These are phyloP conservation scores for Vanrija sp. DNA, from an alignment of 1,284 basidiomycete species.

Conservation along the genomic window DNA sequence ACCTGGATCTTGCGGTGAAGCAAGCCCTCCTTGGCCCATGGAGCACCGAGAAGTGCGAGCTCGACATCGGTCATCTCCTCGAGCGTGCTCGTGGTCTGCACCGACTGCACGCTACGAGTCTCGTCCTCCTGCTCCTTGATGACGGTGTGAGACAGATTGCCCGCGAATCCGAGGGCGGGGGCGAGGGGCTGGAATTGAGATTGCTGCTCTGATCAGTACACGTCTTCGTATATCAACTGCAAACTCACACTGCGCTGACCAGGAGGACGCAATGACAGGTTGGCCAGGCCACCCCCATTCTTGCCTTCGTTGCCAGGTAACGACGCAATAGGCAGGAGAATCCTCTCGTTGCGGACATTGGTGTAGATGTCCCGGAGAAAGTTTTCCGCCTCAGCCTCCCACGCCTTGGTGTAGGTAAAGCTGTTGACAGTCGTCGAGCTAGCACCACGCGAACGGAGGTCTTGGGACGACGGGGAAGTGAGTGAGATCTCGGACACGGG, in stretches of 20 bases:
- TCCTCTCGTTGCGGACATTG: slow-evolving; percentile 84
- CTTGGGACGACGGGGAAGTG: slow-evolving; percentile 19
- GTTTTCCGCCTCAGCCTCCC: slow-evolving; percentile 80
- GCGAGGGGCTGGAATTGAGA: slow-evolving; percentile 50
- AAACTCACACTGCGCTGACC: too few species aligned
- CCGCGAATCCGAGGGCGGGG: slow-evolving; percentile 87
- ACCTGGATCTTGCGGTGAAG: slow-evolving; percentile 90
- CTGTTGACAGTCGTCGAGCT: slow-evolving; percentile 37
- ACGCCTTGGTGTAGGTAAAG: slow-evolving; percentile 49
- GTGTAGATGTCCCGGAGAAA: slow-evolving; percentile 92
- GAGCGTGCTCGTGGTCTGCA: slow-evolving; percentile 55
- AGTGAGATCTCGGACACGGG: slow-evolving; percentile 19
- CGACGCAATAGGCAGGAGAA: slow-evolving; percentile 67
- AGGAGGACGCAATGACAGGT: too few species aligned
- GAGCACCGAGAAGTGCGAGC: slow-evolving; percentile 85
- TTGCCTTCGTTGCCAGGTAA: not conserved
- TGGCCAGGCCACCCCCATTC: too few species aligned
- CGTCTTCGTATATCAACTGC: too few species aligned
- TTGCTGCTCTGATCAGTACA: not conserved
- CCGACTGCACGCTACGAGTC: slow-evolving; percentile 60
- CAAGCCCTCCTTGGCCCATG: slow-evolving; percentile 98
- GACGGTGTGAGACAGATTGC: slow-evolving; percentile 90
- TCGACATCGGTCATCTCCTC: slow-evolving; percentile 79
- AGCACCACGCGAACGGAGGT: slow-evolving; percentile 15
- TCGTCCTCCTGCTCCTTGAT: slow-evolving; percentile 95